Evolutionary conservation across 345 rosid species (phyloP).

Genomic region (Aethionema arabicum): DNA sequence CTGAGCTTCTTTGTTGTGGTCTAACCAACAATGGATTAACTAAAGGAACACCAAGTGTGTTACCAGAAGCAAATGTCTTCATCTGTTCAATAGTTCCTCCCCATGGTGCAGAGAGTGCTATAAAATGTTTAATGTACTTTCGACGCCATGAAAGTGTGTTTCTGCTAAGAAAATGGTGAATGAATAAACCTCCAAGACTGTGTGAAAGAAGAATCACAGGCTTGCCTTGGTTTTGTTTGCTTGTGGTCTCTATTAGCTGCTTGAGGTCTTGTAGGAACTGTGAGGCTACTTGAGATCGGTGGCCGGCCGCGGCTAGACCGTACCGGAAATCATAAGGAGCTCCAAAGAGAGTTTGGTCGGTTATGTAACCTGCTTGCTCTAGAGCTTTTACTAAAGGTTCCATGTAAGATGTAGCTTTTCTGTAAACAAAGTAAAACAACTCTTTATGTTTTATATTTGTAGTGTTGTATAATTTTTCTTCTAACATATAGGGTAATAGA

Average conservation of each 20-base stretch:
- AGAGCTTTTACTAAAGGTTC: constrained; percentile 59
- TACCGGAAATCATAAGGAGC: constrained; percentile 94
- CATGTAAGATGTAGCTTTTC: constrained; percentile 63
- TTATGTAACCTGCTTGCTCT: constrained; percentile 53
- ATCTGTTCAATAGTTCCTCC: constrained; percentile 64
- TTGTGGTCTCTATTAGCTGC: constrained; percentile 58
- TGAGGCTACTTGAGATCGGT: constrained; percentile 63
- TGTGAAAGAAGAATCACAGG: constrained; percentile 74
- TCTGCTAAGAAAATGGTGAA: constrained; percentile 63
- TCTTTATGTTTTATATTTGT: no score
- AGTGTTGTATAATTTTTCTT: no score
- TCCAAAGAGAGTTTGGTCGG: constrained; percentile 61
- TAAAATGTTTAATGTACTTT: constrained; percentile 62
- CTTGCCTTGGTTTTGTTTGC: constrained; percentile 54
- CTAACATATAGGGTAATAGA: no score
- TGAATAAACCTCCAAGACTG: constrained; percentile 84
- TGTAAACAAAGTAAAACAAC: constrained; percentile 1
- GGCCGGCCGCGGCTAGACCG: constrained; percentile 69
- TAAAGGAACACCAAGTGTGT: constrained; percentile 68
- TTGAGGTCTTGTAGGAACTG: constrained; percentile 61
- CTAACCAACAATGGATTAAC: constrained; percentile 77
- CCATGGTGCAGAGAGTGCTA: constrained; percentile 82
- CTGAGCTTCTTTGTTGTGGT: constrained; percentile 70
- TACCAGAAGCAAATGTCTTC: constrained; percentile 73
- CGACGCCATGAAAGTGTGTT: constrained; percentile 62